Evolutionary conservation across 805 yeast genomes (phyloP), one percentile per base, ranked within the genome.

Genomic region (Starmera amethionina): DNA sequence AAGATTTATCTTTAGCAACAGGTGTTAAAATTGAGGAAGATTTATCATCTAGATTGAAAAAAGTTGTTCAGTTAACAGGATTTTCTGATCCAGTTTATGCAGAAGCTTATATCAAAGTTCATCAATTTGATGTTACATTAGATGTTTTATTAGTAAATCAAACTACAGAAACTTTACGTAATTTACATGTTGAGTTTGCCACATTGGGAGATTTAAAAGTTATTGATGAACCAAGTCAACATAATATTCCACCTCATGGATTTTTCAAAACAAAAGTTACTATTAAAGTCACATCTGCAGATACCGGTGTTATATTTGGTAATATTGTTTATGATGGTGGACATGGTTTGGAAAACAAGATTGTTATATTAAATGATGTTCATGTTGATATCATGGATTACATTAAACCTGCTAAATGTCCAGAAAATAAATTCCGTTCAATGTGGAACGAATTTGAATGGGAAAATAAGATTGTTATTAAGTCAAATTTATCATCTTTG

Each of bases 361-460:
- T 88, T 60, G 96, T 93, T 43, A 89, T 93, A 43, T 72, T 93
- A 56, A 87, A 86, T 55, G 97, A 93, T 59, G 88, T 93, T 38
- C 96, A 89, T 59, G 89, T 93, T 43, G 96, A 93, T 60, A 85
- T 93, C 40, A 86, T 93, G 88, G 97, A 93, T 63, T 93, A 93
- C 66, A 88, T 93, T 62, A 87, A 86, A 60, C 97, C 98, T 16
- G 93, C 95, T n/a, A 73, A 75, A 19, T 85, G 95, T 60, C 68
- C 88, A 13, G 97, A 90, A 64, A 77, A 79, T 35, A 82, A 77
- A 50, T 93, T 93, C 83, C 83, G 98, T 57, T 75, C 79, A 54
- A 90, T 89, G 97, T 93, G 99, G 99, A 87, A 88, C 60, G 97
- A 89, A 60, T 93, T 94, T 59, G 99, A 93, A 66, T 93, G 98